A percentile compares a stretch with the other conserved stretches of the same genome.
Evolutionary conservation across 108 stramenopile species (phyloP).

Genomic region (Epipyxis sp.): DNA sequence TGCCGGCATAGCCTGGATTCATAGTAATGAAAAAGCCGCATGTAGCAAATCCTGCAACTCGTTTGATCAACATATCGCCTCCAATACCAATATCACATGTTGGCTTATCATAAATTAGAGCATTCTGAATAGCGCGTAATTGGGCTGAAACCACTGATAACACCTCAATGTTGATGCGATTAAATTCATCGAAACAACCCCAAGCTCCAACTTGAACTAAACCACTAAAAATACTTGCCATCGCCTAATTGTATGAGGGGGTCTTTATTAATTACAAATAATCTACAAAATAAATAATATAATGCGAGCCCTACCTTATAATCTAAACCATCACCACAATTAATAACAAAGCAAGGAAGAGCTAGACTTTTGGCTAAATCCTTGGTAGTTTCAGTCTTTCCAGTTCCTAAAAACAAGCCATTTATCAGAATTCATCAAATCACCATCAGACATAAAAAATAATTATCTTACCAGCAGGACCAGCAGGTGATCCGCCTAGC

Average conservation of each 20-base stretch:
- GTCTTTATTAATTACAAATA: conserved; percentile 22
- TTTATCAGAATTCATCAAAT: no score
- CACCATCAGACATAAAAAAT: no score
- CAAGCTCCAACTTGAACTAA: conserved; percentile 65
- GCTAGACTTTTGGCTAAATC: conserved; percentile 67
- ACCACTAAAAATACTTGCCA: conserved; percentile 54
- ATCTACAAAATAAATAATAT: conserved; percentile 49
- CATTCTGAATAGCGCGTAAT: conserved; percentile 65
- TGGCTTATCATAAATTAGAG: conserved; percentile 56
- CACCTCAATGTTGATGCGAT: conserved; percentile 74
- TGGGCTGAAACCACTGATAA: conserved; percentile 68
- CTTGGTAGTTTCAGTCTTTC: conserved; percentile 71
- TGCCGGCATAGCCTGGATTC: conserved; percentile 71
- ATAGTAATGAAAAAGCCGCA: conserved; percentile 72
- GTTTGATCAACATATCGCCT: conserved; percentile 56
- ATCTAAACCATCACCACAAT: conserved; percentile 70
- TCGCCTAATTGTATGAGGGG: conserved; percentile 42
- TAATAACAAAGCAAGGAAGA: conserved; percentile 69
- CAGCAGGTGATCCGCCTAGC: conserved; percentile 65
- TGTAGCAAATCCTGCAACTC: conserved; percentile 62
- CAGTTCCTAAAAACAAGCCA: no score
- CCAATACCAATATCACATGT: conserved; percentile 65
- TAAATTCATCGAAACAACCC: conserved; percentile 76
- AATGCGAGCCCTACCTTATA: no score
- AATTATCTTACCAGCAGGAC: conserved; percentile 68